These are phyloP conservation scores for Amaranthus cruentus DNA, from an alignment of 148 eudicot genomes.

Conservation along the genomic window DNA sequence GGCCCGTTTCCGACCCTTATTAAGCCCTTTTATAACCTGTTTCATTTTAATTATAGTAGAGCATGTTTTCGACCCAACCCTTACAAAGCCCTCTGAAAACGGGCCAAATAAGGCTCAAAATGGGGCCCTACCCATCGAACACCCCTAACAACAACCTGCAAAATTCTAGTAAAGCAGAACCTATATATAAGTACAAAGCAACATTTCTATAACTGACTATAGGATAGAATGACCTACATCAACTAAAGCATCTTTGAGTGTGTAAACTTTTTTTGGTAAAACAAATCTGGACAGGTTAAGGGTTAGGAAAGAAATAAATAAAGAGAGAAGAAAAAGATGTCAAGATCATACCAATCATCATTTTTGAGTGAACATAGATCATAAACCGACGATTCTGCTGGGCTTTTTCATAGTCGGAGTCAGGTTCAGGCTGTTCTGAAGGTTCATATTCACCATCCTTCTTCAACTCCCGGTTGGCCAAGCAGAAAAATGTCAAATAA, in stretches of 20 bases:
- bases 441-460: slow-evolving; percentile 65
- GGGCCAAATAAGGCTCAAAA: too few relatives aligned
- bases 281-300: not conserved
- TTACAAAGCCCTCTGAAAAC: too few relatives aligned
- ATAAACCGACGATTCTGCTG: slow-evolving; percentile 68
- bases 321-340: not conserved
- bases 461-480: slow-evolving; percentile 67
- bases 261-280: not conserved
- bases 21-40: too few relatives aligned
- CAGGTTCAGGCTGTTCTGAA: slow-evolving; percentile 54
- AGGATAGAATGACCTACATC: not conserved
- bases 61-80: too few relatives aligned
- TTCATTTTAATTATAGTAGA: too few relatives aligned
- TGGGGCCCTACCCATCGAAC: too few relatives aligned
- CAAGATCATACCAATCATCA: slow-evolving; percentile 66
- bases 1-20: too few relatives aligned
- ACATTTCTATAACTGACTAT: not conserved
- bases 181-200: not conserved
- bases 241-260: too few relatives aligned
- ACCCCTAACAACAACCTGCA: too few relatives aligned
- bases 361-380: slow-evolving; percentile 84
- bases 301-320: not conserved
- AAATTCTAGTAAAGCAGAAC: not conserved
- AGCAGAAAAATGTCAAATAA: slow-evolving; percentile 73
- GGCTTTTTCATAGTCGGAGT: slow-evolving; percentile 52